These are phyloP conservation scores for Pugionium cornutum DNA, from an alignment of 345 rosid genomes.

Conservation along the genomic window DNA sequence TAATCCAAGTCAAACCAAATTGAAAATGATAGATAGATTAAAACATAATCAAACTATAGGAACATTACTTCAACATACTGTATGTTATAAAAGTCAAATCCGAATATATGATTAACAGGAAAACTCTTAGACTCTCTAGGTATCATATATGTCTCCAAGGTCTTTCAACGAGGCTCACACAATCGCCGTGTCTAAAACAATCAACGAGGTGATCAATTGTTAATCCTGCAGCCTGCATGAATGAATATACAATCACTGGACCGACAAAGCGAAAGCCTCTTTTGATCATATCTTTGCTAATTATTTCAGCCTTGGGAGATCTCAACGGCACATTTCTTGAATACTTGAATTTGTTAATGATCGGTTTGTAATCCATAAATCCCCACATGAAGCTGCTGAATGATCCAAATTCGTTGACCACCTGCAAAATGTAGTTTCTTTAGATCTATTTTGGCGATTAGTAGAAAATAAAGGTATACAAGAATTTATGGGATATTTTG, in stretches of 20 bases:
- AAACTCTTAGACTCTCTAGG: too few relatives aligned
- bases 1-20: neutral
- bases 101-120: neutral
- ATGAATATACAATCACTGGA: constrained; percentile 88
- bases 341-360: constrained; percentile 62
- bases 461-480: too few relatives aligned
- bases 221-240: constrained; percentile 94
- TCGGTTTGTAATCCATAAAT: constrained; percentile 73
- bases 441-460: too few relatives aligned
- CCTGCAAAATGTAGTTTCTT: constrained; percentile 42
- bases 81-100: neutral
- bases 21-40: neutral
- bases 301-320: constrained; percentile 79
- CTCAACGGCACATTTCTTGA: constrained; percentile 84
- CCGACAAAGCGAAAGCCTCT: constrained; percentile 87
- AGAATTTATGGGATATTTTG: too few relatives aligned
- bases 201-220: constrained; percentile 88
- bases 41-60: neutral
- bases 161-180: constrained; percentile 78
- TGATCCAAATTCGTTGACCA: constrained; percentile 74
- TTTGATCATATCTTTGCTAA: constrained; percentile 80
- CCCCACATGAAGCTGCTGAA: constrained; percentile 91
- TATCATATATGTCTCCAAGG: constrained; percentile 87
- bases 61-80: neutral
- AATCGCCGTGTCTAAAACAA: constrained; percentile 75